phyloP scores from a whole-genome alignment of 345 rosid genomes.

The Eucalyptus paniculata region DNA sequence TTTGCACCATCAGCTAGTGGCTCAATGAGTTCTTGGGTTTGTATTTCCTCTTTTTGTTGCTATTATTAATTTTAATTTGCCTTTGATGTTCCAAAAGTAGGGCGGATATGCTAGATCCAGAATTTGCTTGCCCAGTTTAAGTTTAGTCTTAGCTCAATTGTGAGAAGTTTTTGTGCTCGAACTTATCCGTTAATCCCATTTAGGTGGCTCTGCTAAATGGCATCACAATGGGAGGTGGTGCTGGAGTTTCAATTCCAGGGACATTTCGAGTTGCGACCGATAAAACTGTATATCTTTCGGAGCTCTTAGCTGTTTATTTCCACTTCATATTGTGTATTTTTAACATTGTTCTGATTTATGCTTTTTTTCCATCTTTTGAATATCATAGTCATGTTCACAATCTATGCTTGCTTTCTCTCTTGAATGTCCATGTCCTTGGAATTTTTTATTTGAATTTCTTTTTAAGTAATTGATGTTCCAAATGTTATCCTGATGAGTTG shows the following conservation, averaged over 20 bases:
- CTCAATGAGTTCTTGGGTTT: background rate
- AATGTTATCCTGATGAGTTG: background rate
- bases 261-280: constrained; percentile 73
- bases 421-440: background rate
- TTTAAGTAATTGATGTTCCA: background rate
- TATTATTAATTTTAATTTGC: background rate
- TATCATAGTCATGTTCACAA: background rate
- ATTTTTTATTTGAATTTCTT: background rate
- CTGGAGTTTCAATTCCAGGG: constrained; percentile 91
- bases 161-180: background rate
- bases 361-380: background rate
- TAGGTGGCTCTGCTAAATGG: constrained; percentile 87
- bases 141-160: background rate
- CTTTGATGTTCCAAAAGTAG: background rate
- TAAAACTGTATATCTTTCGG: constrained; percentile 49
- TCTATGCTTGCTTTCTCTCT: background rate
- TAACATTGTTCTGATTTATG: background rate
- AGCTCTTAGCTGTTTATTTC: background rate
- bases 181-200: background rate
- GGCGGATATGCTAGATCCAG: background rate
- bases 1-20: background rate
- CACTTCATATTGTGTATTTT: background rate
- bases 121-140: background rate
- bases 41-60: background rate
- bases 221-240: constrained; percentile 94